These are phyloP conservation scores for Phyllosticta citrichinensis DNA, from an alignment of 2,329 filamentous ascomycete genomes.

Conservation along the genomic window DNA sequence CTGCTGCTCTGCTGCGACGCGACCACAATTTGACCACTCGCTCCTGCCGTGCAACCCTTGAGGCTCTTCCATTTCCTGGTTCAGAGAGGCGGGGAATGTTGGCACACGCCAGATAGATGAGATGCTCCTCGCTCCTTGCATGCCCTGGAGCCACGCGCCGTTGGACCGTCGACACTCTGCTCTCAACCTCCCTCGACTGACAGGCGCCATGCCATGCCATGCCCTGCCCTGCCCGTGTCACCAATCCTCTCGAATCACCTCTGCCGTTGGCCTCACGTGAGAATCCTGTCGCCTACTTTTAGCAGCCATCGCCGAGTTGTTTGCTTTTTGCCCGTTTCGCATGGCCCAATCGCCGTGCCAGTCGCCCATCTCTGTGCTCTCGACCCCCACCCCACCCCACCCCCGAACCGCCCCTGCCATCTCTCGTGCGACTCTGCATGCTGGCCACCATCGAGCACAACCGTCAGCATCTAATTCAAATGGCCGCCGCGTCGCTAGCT, in stretches of 20 bases:
- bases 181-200: not conserved
- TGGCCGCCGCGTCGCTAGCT: not conserved
- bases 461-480: not conserved
- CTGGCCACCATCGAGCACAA: not conserved
- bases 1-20: conserved; percentile 8
- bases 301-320: not conserved
- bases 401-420: not conserved
- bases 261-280: not conserved
- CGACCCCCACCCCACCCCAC: no score
- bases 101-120: conserved; percentile 7
- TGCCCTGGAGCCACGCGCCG: not conserved
- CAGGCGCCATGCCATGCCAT: no score
- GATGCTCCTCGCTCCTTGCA: conserved; percentile 8
- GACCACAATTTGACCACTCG: conserved; percentile 5
- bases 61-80: conserved; percentile 11
- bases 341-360: not conserved
- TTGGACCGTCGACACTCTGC: not conserved
- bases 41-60: conserved; percentile 9
- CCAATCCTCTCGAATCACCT: not conserved
- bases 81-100: conserved; percentile 7
- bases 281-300: not conserved
- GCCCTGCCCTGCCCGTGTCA: not conserved
- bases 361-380: not conserved
- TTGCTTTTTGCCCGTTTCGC: not conserved
- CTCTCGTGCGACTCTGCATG: not conserved